phyloP scores from a whole-genome alignment of 148 eudicot species.

The Camellia lanceoleosa region DNA sequence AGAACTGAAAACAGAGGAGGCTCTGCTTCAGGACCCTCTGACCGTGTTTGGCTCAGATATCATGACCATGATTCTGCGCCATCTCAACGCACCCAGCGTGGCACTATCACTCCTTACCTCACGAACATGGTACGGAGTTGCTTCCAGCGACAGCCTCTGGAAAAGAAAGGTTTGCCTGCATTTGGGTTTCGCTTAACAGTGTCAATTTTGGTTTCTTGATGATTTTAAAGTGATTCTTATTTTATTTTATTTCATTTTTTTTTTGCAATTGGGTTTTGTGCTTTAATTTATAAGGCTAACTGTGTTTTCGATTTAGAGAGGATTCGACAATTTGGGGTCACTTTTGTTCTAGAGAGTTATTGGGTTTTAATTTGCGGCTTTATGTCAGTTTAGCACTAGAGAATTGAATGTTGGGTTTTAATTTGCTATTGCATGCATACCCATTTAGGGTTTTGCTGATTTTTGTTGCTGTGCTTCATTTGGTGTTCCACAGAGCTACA shows the following conservation, averaged over 20 bases:
- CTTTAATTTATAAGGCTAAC: not conserved
- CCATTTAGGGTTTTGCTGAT: not conserved
- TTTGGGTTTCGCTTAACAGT: not conserved
- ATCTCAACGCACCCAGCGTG: slow-evolving; percentile 60
- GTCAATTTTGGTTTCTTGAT: not conserved
- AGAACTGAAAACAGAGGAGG: not conserved
- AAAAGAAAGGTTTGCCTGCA: slow-evolving; percentile 41
- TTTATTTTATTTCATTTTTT: not conserved
- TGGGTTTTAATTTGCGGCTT: not conserved
- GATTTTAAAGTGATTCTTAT: not conserved
- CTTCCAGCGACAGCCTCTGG: slow-evolving; percentile 65
- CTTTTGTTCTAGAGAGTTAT: not conserved
- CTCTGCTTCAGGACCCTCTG: slow-evolving; percentile 38
- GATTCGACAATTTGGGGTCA: not conserved
- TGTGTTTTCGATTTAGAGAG: not conserved
- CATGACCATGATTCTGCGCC: slow-evolving; percentile 39
- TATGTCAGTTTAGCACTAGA: not conserved
- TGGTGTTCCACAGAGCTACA: not conserved
- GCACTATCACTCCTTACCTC: slow-evolving; percentile 56
- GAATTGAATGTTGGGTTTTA: not conserved
- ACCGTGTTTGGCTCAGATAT: slow-evolving; percentile 48
- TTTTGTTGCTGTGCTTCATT: not conserved
- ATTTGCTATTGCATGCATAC: not conserved
- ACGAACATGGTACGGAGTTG: slow-evolving; percentile 57
- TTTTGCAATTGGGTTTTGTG: not conserved